Evolutionary conservation across 495 filamentous ascomycete species (phyloP), one percentile per base, ranked within the genome.

Genomic region (Penicillium manginii): DNA sequence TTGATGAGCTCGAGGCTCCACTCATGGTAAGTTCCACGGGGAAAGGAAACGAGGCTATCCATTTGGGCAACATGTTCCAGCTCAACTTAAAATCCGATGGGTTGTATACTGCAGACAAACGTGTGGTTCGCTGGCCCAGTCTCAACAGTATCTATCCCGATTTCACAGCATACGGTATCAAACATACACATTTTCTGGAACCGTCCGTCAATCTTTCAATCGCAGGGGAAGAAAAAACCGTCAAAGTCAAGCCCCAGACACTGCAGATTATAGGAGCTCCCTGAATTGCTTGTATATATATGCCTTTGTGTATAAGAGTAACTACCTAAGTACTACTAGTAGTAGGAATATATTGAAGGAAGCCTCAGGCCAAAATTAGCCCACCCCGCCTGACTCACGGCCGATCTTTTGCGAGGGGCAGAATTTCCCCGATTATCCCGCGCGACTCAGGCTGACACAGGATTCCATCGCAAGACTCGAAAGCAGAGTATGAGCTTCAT

Each of bases 321-420:
- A n/a, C n/a, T n/a, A n/a, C n/a, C n/a, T n/a, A n/a, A 23, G 23
- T 23, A 23, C 2, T 23, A 23, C 2, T 23, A 23, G 23, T 23
- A 23, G 23, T 26, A 29, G 26, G 6, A 29, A 29, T 39, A 39
- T 39, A 39, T 39, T 14, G 35, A 9, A 12, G 35, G 35, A 9
- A 12, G 35, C 35, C 11, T n/a, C 12, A 14, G 35, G 15, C 15
- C 12, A 12, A n/a, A 5, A 39, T 39, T 18, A 43, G 5, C 17
- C 15, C 40, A 43, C 40, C n/a, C 40, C 18, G 40, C 40, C 6
- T 66, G 64, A 66, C 56, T 66, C 64, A 66, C 57, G 54, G 50
- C 33, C 59, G 54, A 58, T 61, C 56, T 60, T 54, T 55, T 50
- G 55, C 57, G 66, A 61, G 66, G 66, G 59, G 60, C 53, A 63